Percentiles rank a stretch among this genome's conserved stretches.
Evolutionary conservation across 1,139 yeast species (phyloP).

Genomic region (Lodderomyces metapsilosis): DNA sequence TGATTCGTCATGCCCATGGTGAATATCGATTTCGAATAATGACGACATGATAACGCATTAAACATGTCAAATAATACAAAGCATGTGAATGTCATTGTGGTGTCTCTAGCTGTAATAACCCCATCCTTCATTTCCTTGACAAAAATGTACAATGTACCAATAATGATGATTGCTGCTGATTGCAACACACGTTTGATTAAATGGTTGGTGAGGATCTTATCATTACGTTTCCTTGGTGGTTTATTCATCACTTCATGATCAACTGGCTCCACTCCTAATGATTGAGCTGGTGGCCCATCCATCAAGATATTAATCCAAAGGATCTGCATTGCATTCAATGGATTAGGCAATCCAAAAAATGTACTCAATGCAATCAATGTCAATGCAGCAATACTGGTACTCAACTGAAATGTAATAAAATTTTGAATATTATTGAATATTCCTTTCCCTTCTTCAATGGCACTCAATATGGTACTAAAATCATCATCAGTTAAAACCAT

Average conservation of each 20-base stretch:
- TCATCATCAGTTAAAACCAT: constrained; percentile 97
- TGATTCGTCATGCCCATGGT: constrained; percentile 74
- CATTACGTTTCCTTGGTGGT: constrained; percentile 88
- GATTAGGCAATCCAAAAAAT: constrained; percentile 83
- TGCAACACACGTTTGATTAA: constrained; percentile 72
- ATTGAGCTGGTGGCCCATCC: constrained; percentile 99
- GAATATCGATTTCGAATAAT: constrained; percentile 75
- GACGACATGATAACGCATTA: constrained; percentile 91
- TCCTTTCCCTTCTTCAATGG: constrained; percentile 96
- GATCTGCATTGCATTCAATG: constrained; percentile 98
- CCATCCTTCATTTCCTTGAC: constrained; percentile 81
- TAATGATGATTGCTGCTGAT: constrained; percentile 66
- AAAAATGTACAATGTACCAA: constrained; percentile 85
- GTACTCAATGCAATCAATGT: constrained; percentile 87
- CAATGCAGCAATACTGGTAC: constrained; percentile 93
- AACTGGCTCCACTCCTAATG: constrained; percentile 95
- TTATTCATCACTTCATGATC: constrained; percentile 92
- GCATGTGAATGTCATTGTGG: constrained; percentile 98
- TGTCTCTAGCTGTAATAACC: constrained; percentile 84
- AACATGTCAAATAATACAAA: constrained; percentile 95
- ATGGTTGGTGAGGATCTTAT: constrained; percentile 68
- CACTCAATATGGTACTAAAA: constrained; percentile 85
- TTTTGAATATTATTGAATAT: constrained; percentile 92
- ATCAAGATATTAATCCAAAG: constrained; percentile 94
- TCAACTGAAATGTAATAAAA: constrained; percentile 89